Evolutionary conservation across 768 basidiomycete species (phyloP), one percentile per base, ranked within the genome.

Genomic region (Phlegmacium glaucopus): DNA sequence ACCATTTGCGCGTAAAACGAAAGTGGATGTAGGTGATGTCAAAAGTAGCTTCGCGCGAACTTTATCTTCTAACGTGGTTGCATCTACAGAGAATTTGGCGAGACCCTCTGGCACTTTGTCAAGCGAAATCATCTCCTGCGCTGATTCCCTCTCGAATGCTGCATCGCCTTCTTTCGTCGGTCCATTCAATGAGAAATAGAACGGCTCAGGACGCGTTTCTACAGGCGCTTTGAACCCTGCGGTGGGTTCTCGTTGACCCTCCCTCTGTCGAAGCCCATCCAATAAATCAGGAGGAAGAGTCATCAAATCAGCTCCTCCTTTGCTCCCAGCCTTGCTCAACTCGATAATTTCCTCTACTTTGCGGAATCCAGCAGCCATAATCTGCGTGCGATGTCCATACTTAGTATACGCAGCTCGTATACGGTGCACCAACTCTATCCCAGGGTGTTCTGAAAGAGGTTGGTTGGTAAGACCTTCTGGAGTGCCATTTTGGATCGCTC

Each of bases 341-440:
- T 67, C 64, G 8, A 69, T 43, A 5, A 69, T 59, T 49, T 69
- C 69, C 22, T 66, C 66, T 0, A 58, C 60, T 3, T 55, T 59
- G 4, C 67, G 43, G 47, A 69, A 69, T 1, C 68, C 69, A 1
- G 69, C 68, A 1, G 68, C 68, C 67, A 69, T 67, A 26, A 69
- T 56, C 25, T 63, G 50, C 12, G 64, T 65, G 15, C 29, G 50
- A 44, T 59, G 50, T 1, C 64, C 63, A 17, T 56, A 60, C 8
- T 50, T 38, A 4, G 48, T 34, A 41, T 61, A 71, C 10, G 58
- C 57, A 5, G 50, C 39, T 12, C 61, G 60, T 11, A 71, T 68
- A 4, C 55, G 38, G 17, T 49, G 61, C 0, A 71, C 65, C 6
- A 71, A 61, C 22, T 50, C 43, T 16, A 69, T 61, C 4, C 65